These are phyloP conservation scores for Fonsecaea nubica DNA, from an alignment of 2,329 filamentous ascomycete species.

Conservation along the genomic window DNA sequence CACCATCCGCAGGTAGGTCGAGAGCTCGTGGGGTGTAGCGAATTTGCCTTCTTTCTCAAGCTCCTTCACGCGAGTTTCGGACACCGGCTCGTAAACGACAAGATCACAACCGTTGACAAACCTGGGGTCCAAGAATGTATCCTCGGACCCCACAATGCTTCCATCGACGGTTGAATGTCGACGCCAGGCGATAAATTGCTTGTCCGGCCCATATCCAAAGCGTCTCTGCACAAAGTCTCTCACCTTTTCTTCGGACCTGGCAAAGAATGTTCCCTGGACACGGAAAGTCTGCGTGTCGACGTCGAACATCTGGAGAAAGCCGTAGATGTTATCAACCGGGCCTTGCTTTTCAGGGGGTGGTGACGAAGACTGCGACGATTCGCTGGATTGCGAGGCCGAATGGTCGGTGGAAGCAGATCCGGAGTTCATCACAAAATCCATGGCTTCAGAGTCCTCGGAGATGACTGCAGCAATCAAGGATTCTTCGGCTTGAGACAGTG, in stretches of 20 bases:
- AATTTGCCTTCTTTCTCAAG: slow-evolving; percentile 44
- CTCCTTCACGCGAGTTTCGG: slow-evolving; percentile 42
- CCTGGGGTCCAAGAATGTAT: slow-evolving; percentile 34
- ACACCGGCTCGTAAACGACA: slow-evolving; percentile 51
- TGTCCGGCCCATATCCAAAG: slow-evolving; percentile 47
- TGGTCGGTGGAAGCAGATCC: slow-evolving; percentile 11
- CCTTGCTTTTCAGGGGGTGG: slow-evolving; percentile 12
- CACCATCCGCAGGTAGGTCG: slow-evolving; percentile 33
- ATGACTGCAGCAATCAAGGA: slow-evolving; percentile 44
- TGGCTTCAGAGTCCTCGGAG: slow-evolving; percentile 25
- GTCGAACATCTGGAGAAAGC: slow-evolving; percentile 61
- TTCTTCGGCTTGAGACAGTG: slow-evolving; percentile 37
- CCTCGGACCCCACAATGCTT: slow-evolving; percentile 43
- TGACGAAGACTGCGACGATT: slow-evolving; percentile 19
- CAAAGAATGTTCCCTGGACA: slow-evolving; percentile 52
- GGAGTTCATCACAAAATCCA: slow-evolving; percentile 22
- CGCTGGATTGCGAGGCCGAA: slow-evolving; percentile 16
- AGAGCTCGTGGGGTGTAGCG: slow-evolving; percentile 31
- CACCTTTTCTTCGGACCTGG: slow-evolving; percentile 49
- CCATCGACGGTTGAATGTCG: slow-evolving; percentile 45
- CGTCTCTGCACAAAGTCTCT: slow-evolving; percentile 50
- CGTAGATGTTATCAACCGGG: slow-evolving; percentile 47
- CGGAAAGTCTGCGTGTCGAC: slow-evolving; percentile 54
- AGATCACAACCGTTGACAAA: slow-evolving; percentile 50
- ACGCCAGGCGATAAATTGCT: slow-evolving; percentile 53